Conservation (phyloP, 2,329 filamentous ascomycete species). For the Annulohypoxylon truncatum region DNA sequence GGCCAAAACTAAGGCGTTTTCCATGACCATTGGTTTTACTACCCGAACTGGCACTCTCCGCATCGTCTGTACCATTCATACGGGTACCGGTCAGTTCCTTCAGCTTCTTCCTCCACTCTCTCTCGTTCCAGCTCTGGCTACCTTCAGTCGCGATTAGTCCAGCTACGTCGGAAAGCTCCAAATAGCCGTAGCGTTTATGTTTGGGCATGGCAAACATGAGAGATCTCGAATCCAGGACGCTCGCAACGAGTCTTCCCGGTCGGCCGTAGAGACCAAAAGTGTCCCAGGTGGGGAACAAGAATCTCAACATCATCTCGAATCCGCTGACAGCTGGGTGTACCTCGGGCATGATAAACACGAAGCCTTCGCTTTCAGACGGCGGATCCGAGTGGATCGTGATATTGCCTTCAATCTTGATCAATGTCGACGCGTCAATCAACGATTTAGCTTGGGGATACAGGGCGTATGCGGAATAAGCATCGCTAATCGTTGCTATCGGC, state of each 20-base stretch:
- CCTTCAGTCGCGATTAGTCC: slow-evolving; percentile 81
- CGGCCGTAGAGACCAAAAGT: slow-evolving; percentile 92
- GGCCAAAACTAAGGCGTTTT: slow-evolving; percentile 66
- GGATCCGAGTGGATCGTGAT: slow-evolving; percentile 87
- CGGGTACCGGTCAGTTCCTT: slow-evolving; percentile 88
- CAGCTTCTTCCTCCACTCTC: slow-evolving; percentile 88
- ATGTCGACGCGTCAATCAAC: slow-evolving; percentile 91
- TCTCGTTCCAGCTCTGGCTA: slow-evolving; percentile 82
- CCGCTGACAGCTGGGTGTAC: slow-evolving; percentile 90
- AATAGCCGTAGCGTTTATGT: slow-evolving; percentile 86
- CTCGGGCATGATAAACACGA: slow-evolving; percentile 98
- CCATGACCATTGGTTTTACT: slow-evolving; percentile 68
- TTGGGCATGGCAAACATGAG: slow-evolving; percentile 99
- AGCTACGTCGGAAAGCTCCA: slow-evolving; percentile 88
- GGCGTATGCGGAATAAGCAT: slow-evolving; percentile 92
- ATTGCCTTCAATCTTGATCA: slow-evolving; percentile 92
- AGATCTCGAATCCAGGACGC: slow-evolving; percentile 85
- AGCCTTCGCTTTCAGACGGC: slow-evolving; percentile 85
- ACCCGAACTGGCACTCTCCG: slow-evolving; percentile 56
- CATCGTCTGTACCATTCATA: slow-evolving; percentile 71
- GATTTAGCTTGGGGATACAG: slow-evolving; percentile 96
- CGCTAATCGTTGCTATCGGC: slow-evolving; percentile 90
- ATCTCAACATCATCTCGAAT: slow-evolving; percentile 94
- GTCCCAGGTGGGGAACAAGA: slow-evolving; percentile 93
- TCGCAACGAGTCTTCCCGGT: slow-evolving; percentile 86